Percentiles rank a stretch among this genome's conserved stretches.
These are phyloP conservation scores for Metarhizium album DNA, from an alignment of 2,329 filamentous ascomycete genomes.

Conservation along the genomic window DNA sequence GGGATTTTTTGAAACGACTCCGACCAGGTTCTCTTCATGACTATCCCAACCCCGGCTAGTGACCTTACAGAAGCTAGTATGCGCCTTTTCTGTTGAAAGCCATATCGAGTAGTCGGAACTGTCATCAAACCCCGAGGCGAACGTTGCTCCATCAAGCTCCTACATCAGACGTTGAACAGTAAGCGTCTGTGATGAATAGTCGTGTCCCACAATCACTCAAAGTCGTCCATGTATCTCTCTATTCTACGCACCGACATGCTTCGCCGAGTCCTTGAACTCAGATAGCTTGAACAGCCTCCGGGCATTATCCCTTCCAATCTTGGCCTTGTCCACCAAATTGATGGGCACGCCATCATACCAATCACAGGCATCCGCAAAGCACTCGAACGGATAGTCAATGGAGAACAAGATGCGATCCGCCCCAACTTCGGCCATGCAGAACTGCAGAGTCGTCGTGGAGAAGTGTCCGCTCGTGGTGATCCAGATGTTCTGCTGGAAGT, in stretches of 20 bases:
- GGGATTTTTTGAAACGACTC: too few species aligned
- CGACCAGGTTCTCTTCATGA: too few species aligned
- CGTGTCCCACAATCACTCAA: not conserved
- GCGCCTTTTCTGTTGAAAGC: too few species aligned
- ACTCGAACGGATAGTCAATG: slow-evolving; percentile 43
- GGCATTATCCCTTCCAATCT: slow-evolving; percentile 33
- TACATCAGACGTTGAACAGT: not conserved
- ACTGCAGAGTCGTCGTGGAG: slow-evolving; percentile 40
- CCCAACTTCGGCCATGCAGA: slow-evolving; percentile 35
- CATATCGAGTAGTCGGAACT: slow-evolving; percentile 28
- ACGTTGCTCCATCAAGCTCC: not conserved
- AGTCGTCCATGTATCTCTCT: too few species aligned
- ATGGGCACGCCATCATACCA: slow-evolving; percentile 30
- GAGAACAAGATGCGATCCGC: slow-evolving; percentile 40
- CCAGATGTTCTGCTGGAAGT: slow-evolving; percentile 45
- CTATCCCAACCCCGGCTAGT: too few species aligned
- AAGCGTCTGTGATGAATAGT: not conserved
- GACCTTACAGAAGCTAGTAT: too few species aligned
- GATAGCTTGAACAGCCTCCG: slow-evolving; percentile 29
- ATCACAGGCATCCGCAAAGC: slow-evolving; percentile 27
- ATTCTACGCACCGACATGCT: slow-evolving; percentile 3
- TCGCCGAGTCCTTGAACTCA: slow-evolving; percentile 20
- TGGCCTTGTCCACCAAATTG: slow-evolving; percentile 23
- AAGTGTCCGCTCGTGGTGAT: slow-evolving; percentile 48
- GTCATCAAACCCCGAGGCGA: not conserved